A percentile compares a stretch with the other conserved stretches of the same genome.
phyloP scores from a whole-genome alignment of 495 filamentous ascomycete species.

The Xylaria flabelliformis region DNA sequence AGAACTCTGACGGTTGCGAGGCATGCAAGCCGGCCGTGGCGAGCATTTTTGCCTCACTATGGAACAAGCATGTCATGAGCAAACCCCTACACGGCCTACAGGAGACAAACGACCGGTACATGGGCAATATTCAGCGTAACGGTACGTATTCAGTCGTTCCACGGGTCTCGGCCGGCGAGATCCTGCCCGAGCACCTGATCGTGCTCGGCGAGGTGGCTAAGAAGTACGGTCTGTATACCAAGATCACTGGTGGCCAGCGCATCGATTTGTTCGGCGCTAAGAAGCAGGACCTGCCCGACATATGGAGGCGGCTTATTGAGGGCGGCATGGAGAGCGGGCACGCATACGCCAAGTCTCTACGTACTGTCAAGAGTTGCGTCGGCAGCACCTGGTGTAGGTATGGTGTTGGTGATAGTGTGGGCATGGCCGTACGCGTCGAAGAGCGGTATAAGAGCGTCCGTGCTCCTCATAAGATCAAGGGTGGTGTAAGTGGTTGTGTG shows the following conservation, averaged over 20 bases:
- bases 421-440: constrained; percentile 91
- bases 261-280: constrained; percentile 96
- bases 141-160: constrained; percentile 93
- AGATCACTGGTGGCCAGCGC: constrained; percentile 93
- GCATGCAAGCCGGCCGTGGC: constrained; percentile 87
- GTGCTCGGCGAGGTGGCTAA: constrained; percentile 88
- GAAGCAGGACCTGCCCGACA: constrained; percentile 89
- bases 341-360: constrained; percentile 90
- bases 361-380: constrained; percentile 94
- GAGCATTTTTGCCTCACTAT: constrained; percentile 84
- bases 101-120: constrained; percentile 91
- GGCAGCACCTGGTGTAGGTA: constrained; percentile 96
- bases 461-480: constrained; percentile 92
- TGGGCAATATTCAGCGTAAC: constrained; percentile 95
- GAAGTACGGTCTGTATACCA: constrained; percentile 88
- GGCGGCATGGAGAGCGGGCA: constrained; percentile 97
- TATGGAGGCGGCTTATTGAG: constrained; percentile 85
- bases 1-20: constrained; percentile 84
- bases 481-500: constrained; percentile 89
- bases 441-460: constrained; percentile 95
- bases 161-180: constrained; percentile 85
- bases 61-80: constrained; percentile 87
- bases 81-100: constrained; percentile 77
- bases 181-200: constrained; percentile 89
- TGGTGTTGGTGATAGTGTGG: constrained; percentile 94